These are phyloP conservation scores for Ampelocalamus luodianensis DNA, from an alignment of 176 grass and related monocot species.

Conservation along the genomic window DNA sequence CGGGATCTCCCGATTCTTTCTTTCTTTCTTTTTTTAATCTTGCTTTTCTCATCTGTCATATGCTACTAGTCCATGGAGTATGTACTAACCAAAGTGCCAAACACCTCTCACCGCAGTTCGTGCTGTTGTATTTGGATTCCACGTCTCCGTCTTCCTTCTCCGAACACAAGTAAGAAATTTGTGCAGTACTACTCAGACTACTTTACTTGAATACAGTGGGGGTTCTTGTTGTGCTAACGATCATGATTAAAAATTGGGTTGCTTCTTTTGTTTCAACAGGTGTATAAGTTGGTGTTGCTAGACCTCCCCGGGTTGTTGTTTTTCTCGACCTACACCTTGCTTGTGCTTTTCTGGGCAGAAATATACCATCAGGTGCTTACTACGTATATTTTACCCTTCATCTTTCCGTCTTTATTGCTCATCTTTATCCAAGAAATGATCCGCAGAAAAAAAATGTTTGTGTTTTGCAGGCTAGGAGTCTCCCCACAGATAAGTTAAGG, in stretches of 20 bases:
- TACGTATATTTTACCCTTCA: neutral
- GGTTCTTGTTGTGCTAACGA: neutral
- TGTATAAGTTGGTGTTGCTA: conserved; percentile 70
- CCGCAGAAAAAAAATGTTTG: neutral
- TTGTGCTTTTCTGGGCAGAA: conserved; percentile 99
- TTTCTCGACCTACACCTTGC: conserved; percentile 96
- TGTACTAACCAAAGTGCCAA: neutral
- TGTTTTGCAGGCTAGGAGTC: conserved; percentile 78
- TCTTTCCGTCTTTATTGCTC: neutral
- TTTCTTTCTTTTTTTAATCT: neutral
- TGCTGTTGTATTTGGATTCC: conserved; percentile 80
- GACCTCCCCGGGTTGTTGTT: conserved; percentile 87
- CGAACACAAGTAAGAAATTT: conserved; percentile 59
- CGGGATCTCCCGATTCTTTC: neutral
- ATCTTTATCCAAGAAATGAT: neutral
- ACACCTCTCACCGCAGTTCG: conserved; percentile 60
- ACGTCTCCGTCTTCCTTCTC: conserved; percentile 74
- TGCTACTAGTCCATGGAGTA: neutral
- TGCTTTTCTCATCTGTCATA: neutral
- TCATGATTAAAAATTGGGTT: neutral
- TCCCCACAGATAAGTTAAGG: conserved; percentile 80
- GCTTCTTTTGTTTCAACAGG: conserved; percentile 45
- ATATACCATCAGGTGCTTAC: conserved; percentile 91
- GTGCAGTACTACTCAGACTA: neutral
- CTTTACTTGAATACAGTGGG: neutral